Evolutionary conservation across 2,329 filamentous ascomycete genomes (phyloP), one percentile per base, ranked within the genome.

Genomic region (Cladobotryum mycophilum): DNA sequence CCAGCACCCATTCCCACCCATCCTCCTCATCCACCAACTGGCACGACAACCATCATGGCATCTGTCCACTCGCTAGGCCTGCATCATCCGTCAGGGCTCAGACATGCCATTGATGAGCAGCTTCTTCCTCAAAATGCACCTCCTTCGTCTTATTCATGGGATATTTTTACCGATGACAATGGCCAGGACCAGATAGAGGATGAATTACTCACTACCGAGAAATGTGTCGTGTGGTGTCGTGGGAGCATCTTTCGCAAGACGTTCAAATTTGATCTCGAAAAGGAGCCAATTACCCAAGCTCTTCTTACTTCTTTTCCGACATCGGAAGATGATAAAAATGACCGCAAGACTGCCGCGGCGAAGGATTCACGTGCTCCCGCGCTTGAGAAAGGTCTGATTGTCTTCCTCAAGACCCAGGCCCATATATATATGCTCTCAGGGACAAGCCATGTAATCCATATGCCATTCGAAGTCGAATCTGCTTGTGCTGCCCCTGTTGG

Each of bases 341-440:
- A 53, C 11, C 18, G 30, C 37, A 52, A 45, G 14, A 40, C 55
- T 17, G 43, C 56, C 12, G 34, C 22, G 8, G 14, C 42, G 14
- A 40, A 35, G 8, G 45, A 35, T 17, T 58, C 57, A 11, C 51
- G 22, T 34, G n/a, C 52, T 15, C 55, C 60, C 6, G 50, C 57
- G 1, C 66, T 81, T 20, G 78, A 80, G 40, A 79, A 85, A 61
- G 90, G 92, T 4, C 72, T 99, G 54, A 89, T 97, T 7, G 87
- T 99, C 45, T 87, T 97, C 58, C 80, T 99, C 57, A 91, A 88
- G 69, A 91, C 89, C 0, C 92, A 97, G 64, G 90, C 89, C 18
- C 92, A 97, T 64, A 82, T 99, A 57, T 95, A 91, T 74, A 96
- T 95, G 65, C 79, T 97, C 36, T 82, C 87, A 2, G 92, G 92